A percentile compares a stretch with the other conserved stretches of the same genome.
Conservation (phyloP, 768 basidiomycete genomes). For the Suillus hirtellus region DNA sequence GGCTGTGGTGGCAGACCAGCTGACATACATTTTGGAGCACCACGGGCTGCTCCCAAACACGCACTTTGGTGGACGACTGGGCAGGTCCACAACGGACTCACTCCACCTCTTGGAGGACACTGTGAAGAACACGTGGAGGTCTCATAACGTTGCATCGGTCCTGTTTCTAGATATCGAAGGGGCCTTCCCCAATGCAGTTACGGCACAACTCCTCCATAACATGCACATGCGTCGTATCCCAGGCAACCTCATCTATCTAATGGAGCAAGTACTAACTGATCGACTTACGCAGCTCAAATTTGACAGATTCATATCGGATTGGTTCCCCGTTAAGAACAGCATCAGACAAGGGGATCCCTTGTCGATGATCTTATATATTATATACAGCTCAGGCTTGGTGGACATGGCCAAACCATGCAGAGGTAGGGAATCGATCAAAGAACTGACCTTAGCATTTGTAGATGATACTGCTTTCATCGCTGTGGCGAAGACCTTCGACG, state of each 20-base stretch:
- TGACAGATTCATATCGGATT: constrained; percentile 17
- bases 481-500: constrained; percentile 17
- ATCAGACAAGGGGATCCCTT: constrained; percentile 33
- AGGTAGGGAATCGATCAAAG: too few relatives aligned
- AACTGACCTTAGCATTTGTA: constrained; percentile 17
- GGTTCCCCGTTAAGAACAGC: constrained; percentile 11
- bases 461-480: constrained; percentile 25
- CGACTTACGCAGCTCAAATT: constrained; percentile 15
- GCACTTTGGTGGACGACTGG: constrained; percentile 36
- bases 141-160: constrained; percentile 31
- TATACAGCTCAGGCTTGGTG: constrained; percentile 28
- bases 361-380: constrained; percentile 26
- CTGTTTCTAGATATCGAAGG: constrained; percentile 23
- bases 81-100: constrained; percentile 26
- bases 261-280: constrained; percentile 13
- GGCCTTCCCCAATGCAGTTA: constrained; percentile 41
- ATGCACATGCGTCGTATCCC: constrained; percentile 27
- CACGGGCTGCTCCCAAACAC: constrained; percentile 34
- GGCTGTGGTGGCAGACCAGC: constrained; percentile 22
- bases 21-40: constrained; percentile 28
- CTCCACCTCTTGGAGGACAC: constrained; percentile 31
- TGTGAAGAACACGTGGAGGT: constrained; percentile 40
- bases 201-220: constrained; percentile 32
- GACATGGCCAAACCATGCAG: constrained; percentile 10
- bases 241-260: constrained; percentile 5